A percentile compares a stretch with the other conserved stretches of the same genome.
Evolutionary conservation across 441 rosid species (phyloP).

Genomic region (Aleurites moluccanus): DNA sequence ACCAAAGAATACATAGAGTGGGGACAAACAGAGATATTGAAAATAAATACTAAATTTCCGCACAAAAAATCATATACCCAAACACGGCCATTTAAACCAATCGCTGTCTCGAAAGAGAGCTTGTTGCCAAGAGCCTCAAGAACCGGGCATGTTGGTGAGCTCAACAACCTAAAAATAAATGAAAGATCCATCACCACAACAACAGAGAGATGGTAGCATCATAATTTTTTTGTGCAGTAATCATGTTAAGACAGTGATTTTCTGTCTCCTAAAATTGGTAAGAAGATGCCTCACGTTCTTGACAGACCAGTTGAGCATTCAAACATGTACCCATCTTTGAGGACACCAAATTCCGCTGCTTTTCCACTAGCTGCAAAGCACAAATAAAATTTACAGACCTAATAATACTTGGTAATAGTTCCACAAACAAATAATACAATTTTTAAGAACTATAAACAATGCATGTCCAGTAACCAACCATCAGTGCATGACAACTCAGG

Average conservation of each 20-base stretch:
- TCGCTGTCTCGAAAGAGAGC: constrained; percentile 80
- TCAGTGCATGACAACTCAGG: constrained; percentile 54
- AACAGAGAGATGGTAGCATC: background rate
- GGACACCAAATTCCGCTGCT: constrained; percentile 77
- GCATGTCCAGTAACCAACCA: constrained; percentile 42
- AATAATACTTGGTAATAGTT: background rate
- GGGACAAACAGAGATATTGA: background rate
- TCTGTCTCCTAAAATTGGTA: background rate
- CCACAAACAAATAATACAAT: constrained; percentile 3
- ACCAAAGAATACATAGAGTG: too few species aligned
- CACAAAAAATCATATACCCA: constrained; percentile 50
- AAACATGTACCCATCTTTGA: constrained; percentile 82
- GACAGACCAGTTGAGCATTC: constrained; percentile 86
- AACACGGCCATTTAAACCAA: constrained; percentile 81
- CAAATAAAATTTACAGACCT: constrained; percentile 17
- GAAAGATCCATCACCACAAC: background rate
- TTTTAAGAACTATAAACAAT: background rate
- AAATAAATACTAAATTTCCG: background rate
- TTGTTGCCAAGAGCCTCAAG: constrained; percentile 87
- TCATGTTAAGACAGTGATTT: constrained; percentile 1
- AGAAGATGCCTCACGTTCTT: constrained; percentile 56
- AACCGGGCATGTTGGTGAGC: constrained; percentile 81
- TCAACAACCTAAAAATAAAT: constrained; percentile 55
- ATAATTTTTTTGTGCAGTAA: background rate
- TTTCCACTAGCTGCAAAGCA: constrained; percentile 64